Conservation (phyloP, 306 rosid species). For the Castanea mollissima region DNA sequence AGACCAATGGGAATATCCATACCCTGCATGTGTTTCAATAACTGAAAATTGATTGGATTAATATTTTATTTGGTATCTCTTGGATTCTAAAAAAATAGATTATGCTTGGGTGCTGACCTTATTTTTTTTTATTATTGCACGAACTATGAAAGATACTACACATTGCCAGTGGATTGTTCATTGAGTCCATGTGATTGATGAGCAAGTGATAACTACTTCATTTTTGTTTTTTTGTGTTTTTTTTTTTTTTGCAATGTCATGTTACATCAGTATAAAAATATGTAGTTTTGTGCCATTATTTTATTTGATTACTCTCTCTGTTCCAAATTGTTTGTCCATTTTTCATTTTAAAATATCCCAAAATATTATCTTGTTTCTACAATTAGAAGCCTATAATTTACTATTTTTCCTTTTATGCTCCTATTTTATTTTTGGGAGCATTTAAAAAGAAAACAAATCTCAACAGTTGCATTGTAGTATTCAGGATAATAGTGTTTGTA, state of each 20-base stretch:
- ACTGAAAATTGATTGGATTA: slow-evolving; percentile 89
- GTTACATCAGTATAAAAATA: neutral
- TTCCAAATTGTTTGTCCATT: too few relatives aligned
- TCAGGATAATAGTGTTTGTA: too few relatives aligned
- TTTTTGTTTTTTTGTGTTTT: too few relatives aligned
- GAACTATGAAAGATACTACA: slow-evolving; percentile 56
- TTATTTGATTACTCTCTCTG: neutral
- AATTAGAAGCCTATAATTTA: too few relatives aligned
- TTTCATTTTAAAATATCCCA: too few relatives aligned
- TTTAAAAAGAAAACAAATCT: too few relatives aligned
- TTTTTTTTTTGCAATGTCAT: neutral
- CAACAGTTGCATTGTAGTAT: too few relatives aligned
- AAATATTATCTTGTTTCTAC: too few relatives aligned
- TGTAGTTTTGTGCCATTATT: neutral
- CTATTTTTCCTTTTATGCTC: too few relatives aligned
- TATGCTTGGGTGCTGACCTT: slow-evolving; percentile 80
- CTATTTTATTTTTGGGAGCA: too few relatives aligned
- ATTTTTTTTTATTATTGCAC: slow-evolving; percentile 81
- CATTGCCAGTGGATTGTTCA: slow-evolving; percentile 67
- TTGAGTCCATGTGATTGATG: slow-evolving; percentile 74
- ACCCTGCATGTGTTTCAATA: slow-evolving; percentile 77
- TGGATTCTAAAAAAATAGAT: slow-evolving; percentile 64
- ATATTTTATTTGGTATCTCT: slow-evolving; percentile 75
- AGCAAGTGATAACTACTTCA: neutral
- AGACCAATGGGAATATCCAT: slow-evolving; percentile 81